A percentile compares a stretch with the other conserved stretches of the same genome.
Evolutionary conservation across 805 yeast species (phyloP).

Genomic region (Cyberlindnera euphorbiiphila): DNA sequence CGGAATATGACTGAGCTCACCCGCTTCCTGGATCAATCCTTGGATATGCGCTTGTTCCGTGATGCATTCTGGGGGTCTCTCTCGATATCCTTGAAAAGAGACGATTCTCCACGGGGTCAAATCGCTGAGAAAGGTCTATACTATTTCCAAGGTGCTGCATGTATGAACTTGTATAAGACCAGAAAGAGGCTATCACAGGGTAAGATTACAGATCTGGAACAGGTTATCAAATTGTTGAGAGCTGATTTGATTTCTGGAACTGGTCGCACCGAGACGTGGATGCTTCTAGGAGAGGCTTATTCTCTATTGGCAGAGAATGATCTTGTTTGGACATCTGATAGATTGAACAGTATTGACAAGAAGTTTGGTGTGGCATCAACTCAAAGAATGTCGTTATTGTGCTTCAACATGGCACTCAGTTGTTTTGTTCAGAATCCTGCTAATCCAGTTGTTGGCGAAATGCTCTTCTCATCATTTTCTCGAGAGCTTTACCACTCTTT

Average conservation of each 20-base stretch:
- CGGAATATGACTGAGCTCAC: conserved; percentile 45
- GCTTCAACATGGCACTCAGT: conserved; percentile 72
- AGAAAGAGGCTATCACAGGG: conserved; percentile 79
- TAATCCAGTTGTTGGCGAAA: conserved; percentile 31
- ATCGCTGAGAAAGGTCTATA: conserved; percentile 57
- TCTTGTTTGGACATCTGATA: conserved; percentile 88
- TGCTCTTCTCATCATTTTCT: conserved; percentile 52
- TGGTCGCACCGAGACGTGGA: conserved; percentile 80
- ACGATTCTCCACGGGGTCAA: conserved; percentile 31
- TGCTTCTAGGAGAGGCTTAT: conserved; percentile 73
- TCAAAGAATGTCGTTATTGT: conserved; percentile 67
- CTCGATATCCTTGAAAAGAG: conserved; percentile 29
- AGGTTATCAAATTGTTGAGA: conserved; percentile 60
- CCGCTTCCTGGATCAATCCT: conserved; percentile 42
- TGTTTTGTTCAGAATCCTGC: conserved; percentile 27
- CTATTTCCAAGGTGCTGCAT: conserved; percentile 62
- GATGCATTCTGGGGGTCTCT: conserved; percentile 51
- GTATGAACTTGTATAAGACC: conserved; percentile 59
- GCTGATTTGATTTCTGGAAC: conserved; percentile 66
- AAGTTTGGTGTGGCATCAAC: conserved; percentile 55
- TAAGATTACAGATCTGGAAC: conserved; percentile 74
- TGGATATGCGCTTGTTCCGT: conserved; percentile 43
- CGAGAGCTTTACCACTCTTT: conserved; percentile 44
- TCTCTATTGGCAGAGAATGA: conserved; percentile 83
- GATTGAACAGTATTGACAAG: conserved; percentile 58